Base-by-base conservation (phyloP, 257 asterid species). In the Solanum verrucosum region DNA sequence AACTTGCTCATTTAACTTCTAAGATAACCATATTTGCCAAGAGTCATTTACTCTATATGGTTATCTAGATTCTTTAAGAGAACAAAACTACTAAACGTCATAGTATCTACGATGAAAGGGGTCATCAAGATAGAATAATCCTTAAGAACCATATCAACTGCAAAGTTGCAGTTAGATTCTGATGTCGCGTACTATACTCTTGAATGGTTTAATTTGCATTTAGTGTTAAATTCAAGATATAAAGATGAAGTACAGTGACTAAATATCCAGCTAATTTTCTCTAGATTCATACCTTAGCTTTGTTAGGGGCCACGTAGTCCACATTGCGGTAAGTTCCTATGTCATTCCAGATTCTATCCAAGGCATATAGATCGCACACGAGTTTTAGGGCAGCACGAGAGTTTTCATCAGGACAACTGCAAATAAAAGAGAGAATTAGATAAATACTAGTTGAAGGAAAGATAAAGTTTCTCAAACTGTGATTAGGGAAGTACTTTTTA, bases 331-430 rank as follows among this genome's bases (percentile, higher is more conserved):
- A 96, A 46, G 99, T 96, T 83, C 99, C 99, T 63, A 97, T 95
- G 87, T 96, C 99, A 74, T 97, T 95, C 99, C 99, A 97, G 87
- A 97, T 96, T 89, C 98, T 93, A 87, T 97, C 95, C 96, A 97
- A 88, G 6, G 99, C 99, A 88, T 96, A 96, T 86, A 95, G 93
- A 90, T 97, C 99, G 63, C 99, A 97, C n/a, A 94, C 90, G 60
- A 97, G 98, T 93, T 96, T 97, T 87, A 97, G 87, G 85, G 98
- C 96, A 84, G 92, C 92, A 52, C 93, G 96, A 63, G 98, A 90
- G 88, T 91, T 92, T 83, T 92, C 79, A 89, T 97, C 98, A 84
- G 98, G 97, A 89, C 98, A 96, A 83, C 99, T 97, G 94, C 34
- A 89, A 37, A 87, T 88, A 71, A 88, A 90, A 38, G 72, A 46